A percentile compares a stretch with the other conserved stretches of the same genome.
Conservation (phyloP, 192 early-diverging fungal species). For the Coemansia sp. region DNA sequence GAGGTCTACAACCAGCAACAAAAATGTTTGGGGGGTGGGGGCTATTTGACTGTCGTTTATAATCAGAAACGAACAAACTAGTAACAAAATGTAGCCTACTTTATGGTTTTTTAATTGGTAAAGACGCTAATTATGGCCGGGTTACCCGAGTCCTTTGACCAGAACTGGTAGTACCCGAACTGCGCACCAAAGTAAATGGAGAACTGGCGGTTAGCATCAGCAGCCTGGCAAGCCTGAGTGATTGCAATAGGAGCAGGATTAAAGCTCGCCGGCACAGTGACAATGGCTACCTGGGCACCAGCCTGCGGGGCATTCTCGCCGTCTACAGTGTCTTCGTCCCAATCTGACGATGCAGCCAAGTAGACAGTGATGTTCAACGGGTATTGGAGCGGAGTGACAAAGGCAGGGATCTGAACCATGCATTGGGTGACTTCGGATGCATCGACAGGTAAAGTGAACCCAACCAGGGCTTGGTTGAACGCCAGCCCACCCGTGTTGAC, state of each 20-base stretch:
- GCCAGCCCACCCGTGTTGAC: slow-evolving; percentile 43
- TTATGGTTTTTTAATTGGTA: background rate
- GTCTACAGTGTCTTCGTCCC: slow-evolving; percentile 38
- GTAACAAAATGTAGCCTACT: no score
- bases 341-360: slow-evolving; percentile 20
- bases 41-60: no score
- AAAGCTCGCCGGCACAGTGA: slow-evolving; percentile 26
- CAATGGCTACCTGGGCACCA: slow-evolving; percentile 19
- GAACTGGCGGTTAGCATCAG: slow-evolving; percentile 21
- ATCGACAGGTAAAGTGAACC: slow-evolving; percentile 31
- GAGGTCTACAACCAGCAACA: no score
- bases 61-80: no score
- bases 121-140: slow-evolving; percentile 27
- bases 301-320: slow-evolving; percentile 33
- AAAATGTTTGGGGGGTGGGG: no score
- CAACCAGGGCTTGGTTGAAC: slow-evolving; percentile 29
- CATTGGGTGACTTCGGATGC: slow-evolving; percentile 28
- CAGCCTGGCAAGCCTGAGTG: slow-evolving; percentile 36
- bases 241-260: slow-evolving; percentile 32
- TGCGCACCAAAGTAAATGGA: slow-evolving; percentile 26
- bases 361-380: slow-evolving; percentile 15
- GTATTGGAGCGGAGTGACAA: slow-evolving; percentile 13
- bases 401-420: slow-evolving; percentile 44
- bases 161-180: slow-evolving; percentile 29
- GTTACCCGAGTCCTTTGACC: slow-evolving; percentile 53